A percentile compares a stretch with the other conserved stretches of the same genome.
Conservation (phyloP, 257 asterid species). For the Solanum etuberosum region DNA sequence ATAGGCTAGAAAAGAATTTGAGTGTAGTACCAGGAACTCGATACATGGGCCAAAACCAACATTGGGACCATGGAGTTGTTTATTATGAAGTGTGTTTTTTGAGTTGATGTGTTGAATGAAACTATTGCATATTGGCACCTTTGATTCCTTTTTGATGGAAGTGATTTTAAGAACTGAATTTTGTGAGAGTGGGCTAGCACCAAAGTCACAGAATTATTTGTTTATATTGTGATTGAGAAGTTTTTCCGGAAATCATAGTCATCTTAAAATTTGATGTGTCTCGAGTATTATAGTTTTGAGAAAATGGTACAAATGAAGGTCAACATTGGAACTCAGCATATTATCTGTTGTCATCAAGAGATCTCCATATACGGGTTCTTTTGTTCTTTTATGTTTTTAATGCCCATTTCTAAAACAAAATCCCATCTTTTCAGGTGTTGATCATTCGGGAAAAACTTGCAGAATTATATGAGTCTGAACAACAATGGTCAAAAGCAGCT, state of each 20-base stretch:
- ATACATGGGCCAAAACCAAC: background rate
- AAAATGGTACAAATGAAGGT: background rate
- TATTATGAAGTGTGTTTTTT: background rate
- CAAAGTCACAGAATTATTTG: background rate
- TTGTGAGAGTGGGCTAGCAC: background rate
- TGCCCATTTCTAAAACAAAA: background rate
- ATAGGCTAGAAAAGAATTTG: background rate
- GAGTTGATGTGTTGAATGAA: background rate
- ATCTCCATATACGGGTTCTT: background rate
- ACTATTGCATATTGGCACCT: background rate
- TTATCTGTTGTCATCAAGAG: background rate
- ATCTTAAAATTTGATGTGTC: background rate
- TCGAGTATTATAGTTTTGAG: background rate
- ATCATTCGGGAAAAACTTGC: conserved; percentile 94
- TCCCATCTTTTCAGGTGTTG: conserved; percentile 46
- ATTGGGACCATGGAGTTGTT: background rate
- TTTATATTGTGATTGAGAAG: background rate
- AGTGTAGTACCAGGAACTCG: background rate
- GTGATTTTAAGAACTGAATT: background rate
- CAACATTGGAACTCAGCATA: background rate
- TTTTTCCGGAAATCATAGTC: background rate
- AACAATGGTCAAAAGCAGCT: conserved; percentile 94
- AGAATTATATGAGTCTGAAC: conserved; percentile 82
- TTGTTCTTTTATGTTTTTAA: background rate
- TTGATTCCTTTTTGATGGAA: background rate